A percentile compares a stretch with the other conserved stretches of the same genome.
These are phyloP conservation scores for Amanita bisporigera DNA, from an alignment of 1,284 basidiomycete genomes.

Conservation along the genomic window DNA sequence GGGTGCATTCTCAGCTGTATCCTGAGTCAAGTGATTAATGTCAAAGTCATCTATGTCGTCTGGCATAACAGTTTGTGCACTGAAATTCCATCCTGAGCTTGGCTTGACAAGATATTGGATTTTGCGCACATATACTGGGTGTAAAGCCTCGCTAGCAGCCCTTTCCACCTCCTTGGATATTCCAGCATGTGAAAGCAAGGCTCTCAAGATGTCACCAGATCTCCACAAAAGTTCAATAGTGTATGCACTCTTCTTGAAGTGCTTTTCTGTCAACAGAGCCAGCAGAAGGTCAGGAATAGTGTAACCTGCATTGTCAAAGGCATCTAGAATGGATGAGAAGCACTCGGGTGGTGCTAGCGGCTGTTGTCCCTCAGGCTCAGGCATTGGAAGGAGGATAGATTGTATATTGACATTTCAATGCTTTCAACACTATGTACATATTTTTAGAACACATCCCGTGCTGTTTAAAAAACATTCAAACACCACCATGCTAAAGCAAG, in stretches of 20 bases:
- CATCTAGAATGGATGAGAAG: not conserved
- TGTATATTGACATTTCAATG: no score
- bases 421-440: no score
- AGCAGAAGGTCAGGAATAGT: not conserved
- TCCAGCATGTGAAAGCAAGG: not conserved
- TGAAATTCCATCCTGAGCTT: not conserved
- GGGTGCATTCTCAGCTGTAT: not conserved
- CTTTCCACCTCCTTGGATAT: not conserved
- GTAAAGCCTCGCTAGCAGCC: not conserved
- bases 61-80: not conserved
- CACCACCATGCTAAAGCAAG: no score
- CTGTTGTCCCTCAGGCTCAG: no score
- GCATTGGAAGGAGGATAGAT: no score
- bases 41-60: not conserved
- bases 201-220: not conserved
- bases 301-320: not conserved
- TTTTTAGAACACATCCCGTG: no score
- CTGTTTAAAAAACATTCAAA: no score
- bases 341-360: no score
- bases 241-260: not conserved
- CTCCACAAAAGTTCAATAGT: not conserved
- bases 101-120: not conserved
- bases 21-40: not conserved
- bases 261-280: not conserved
- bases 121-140: not conserved